Conservation (phyloP, 345 rosid genomes). For the Cardiospermum halicacabum region DNA sequence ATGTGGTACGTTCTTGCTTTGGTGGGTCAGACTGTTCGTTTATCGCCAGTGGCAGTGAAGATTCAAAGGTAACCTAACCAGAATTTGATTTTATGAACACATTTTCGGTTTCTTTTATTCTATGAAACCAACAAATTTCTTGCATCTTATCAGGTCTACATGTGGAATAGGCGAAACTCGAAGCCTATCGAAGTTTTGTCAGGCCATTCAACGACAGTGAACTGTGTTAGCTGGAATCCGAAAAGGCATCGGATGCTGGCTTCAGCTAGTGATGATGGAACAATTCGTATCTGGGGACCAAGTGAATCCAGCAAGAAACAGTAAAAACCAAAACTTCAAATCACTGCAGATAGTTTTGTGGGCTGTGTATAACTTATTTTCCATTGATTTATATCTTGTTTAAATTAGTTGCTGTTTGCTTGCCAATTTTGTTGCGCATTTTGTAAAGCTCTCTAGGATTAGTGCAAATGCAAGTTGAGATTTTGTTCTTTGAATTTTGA, state of each 20-base stretch:
- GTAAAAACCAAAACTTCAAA: slow-evolving; percentile 17
- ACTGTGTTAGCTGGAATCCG: slow-evolving; percentile 89
- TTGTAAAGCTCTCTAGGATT: slow-evolving; percentile 29
- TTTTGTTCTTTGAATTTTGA: no score
- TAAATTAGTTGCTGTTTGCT: slow-evolving; percentile 14
- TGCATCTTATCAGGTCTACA: slow-evolving; percentile 53
- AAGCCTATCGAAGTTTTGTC: slow-evolving; percentile 64
- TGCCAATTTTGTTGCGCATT: slow-evolving; percentile 23
- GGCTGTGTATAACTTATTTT: slow-evolving; percentile 15
- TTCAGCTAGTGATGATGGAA: slow-evolving; percentile 78
- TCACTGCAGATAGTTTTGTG: neutral
- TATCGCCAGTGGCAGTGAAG: slow-evolving; percentile 89
- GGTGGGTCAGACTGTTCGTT: slow-evolving; percentile 74
- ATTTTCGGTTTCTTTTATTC: neutral
- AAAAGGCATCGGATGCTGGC: slow-evolving; percentile 70
- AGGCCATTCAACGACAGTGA: slow-evolving; percentile 79
- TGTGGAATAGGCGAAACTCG: slow-evolving; percentile 55
- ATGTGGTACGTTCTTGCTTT: slow-evolving; percentile 84
- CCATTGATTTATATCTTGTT: slow-evolving; percentile 20
- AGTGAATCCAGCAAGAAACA: slow-evolving; percentile 20
- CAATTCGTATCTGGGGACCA: slow-evolving; percentile 81
- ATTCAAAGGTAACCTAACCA: slow-evolving; percentile 50
- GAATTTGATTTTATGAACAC: neutral
- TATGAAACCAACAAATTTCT: neutral
- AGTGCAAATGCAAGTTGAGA: no score